Evolutionary conservation across 768 basidiomycete species (phyloP).

Genomic region (Lentinula edodes): DNA sequence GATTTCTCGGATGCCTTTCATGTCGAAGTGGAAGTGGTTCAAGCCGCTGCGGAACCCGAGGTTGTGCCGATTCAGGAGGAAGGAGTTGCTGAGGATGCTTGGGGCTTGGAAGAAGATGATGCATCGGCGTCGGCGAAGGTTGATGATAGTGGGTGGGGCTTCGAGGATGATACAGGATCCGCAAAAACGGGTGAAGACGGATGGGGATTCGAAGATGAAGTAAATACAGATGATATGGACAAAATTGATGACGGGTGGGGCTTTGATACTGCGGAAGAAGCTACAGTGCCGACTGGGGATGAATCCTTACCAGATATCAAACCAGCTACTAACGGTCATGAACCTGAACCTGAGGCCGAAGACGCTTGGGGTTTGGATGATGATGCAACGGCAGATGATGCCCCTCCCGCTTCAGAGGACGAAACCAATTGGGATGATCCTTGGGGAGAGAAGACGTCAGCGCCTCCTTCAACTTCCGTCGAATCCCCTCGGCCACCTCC

Average conservation of each 20-base stretch:
- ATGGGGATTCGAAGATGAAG: slow-evolving; percentile 9
- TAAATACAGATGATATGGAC: not conserved
- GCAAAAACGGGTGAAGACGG: slow-evolving; percentile 5
- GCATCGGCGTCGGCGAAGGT: slow-evolving; percentile 23
- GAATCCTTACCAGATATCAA: slow-evolving; percentile 17
- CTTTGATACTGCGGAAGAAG: slow-evolving; percentile 10
- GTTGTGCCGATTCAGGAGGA: slow-evolving; percentile 15
- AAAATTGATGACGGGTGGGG: slow-evolving; percentile 14
- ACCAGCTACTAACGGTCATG: slow-evolving; percentile 9
- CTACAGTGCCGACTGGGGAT: slow-evolving; percentile 31
- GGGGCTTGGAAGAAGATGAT: slow-evolving; percentile 45
- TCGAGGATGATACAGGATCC: slow-evolving; percentile 33
- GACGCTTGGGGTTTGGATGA: slow-evolving; percentile 80
- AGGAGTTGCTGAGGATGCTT: slow-evolving; percentile 32
- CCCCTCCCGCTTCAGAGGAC: slow-evolving; percentile 27
- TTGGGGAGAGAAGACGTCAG: slow-evolving; percentile 48
- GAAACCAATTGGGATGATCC: slow-evolving; percentile 62
- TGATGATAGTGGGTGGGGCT: slow-evolving; percentile 44
- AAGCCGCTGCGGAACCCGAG: slow-evolving; percentile 24
- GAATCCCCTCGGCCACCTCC: slow-evolving; percentile 23
- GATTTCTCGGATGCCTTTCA: slow-evolving; percentile 34
- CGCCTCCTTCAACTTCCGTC: slow-evolving; percentile 11
- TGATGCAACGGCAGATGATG: slow-evolving; percentile 27
- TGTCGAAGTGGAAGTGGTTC: slow-evolving; percentile 26
- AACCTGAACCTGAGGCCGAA: slow-evolving; percentile 29